Evolutionary conservation across 768 basidiomycete genomes (phyloP), one percentile per base, ranked within the genome.

Genomic region (Rhodotorula taiwanensis): DNA sequence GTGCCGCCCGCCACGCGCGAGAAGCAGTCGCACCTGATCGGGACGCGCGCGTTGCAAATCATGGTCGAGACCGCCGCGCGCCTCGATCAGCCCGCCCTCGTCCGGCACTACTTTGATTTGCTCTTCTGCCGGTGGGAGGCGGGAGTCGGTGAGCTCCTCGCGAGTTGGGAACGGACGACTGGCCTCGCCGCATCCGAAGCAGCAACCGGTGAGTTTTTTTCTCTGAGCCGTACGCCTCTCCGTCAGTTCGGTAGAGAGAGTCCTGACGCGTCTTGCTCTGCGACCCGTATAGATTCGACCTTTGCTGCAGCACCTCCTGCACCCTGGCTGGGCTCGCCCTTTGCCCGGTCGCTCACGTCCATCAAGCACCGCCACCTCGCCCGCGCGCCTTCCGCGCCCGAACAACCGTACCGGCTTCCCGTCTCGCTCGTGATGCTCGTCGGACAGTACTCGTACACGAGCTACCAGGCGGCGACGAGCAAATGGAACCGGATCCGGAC

Each of bases 81-180:
- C 4, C 56, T 64, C 52, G 56, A 41, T 10, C 23, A 53, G 5
- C 52, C 52, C 10, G 27, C 34, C 14, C 18, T 69, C 56, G 60
- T 27, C 16, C 31, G 63, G 16, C 62, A 64, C 57, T 69, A 69
- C 53, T 69, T 69, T 25, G 53, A 69, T 41, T 42, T 57, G 16
- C 57, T 69, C 27, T 58, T 58, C 39, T 16, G 21, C 20, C 62
- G 67, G 5, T 64, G 63, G 62, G 42, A 36, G 6, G 20, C 23
- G 20, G 44, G 44, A 16, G n/a, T 59, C 9, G 43, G 55, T 3
- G n/a, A 20, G 31, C 52, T 51, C 14, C 20, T 64, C 1, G 18
- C 30, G 16, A 48, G 39, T 44, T 10, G 61, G 20, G 62, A 64
- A 43, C 15, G n/a, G 30, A 52, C 54, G 2, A 44, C 59, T 3